These are phyloP conservation scores for Plantago lanceolata DNA, from an alignment of 305 asterid genomes.

Conservation along the genomic window DNA sequence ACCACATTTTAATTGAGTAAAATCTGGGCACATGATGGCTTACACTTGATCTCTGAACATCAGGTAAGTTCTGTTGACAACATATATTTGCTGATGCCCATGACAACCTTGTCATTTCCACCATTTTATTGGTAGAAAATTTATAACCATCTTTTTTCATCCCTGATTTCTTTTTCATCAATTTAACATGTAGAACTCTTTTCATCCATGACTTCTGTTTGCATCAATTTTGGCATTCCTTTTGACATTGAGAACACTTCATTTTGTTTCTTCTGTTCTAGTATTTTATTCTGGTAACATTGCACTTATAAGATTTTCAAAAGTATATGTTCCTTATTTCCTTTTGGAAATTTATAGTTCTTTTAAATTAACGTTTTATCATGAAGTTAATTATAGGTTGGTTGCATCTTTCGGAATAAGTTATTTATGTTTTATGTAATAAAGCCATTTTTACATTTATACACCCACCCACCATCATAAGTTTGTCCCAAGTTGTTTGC, in stretches of 20 bases:
- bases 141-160: not conserved
- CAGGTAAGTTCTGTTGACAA: conserved; percentile 77
- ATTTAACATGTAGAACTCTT: not conserved
- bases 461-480: not conserved
- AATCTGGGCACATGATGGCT: conserved; percentile 68
- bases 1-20: conserved; percentile 11
- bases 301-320: not conserved
- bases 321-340: not conserved
- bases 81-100: conserved; percentile 56
- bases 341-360: not conserved
- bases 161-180: not conserved
- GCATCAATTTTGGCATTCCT: too few species aligned
- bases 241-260: too few species aligned
- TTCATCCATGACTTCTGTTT: too few species aligned
- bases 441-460: not conserved
- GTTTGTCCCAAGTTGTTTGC: not conserved
- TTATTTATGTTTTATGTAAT: not conserved
- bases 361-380: not conserved
- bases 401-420: not conserved
- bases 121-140: conserved; percentile 3
- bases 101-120: not conserved
- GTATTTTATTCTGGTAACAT: not conserved
- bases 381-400: not conserved
- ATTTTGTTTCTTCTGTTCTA: not conserved
- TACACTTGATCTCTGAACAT: conserved; percentile 93